Base-by-base conservation (phyloP, 2,329 filamentous ascomycete genomes). In the Leptographium procerum region DNA sequence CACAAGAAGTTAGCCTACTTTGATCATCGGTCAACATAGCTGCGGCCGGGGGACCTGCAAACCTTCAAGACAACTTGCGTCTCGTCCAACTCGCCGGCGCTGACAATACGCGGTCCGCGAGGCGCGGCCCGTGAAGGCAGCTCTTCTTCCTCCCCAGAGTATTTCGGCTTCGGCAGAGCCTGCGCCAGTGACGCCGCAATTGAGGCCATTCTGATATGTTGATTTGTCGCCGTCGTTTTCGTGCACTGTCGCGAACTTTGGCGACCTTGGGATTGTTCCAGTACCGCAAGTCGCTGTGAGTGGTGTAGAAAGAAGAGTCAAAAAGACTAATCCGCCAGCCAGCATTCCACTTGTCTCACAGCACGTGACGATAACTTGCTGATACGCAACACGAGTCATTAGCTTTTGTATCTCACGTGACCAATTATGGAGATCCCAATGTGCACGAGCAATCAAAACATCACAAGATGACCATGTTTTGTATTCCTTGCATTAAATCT, bases 61-160 rank as follows among this genome's bases (percentile, higher is more conserved):
- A 85, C 83, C 75, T 87, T 88, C 61, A 95, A 72, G 22, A 95
- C 88, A 65, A 97, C 79, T 71, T 96, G 91, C 45, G 85, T 86
- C 69, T 94, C 86, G 74, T 96, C 88, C 64, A 95, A 80, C 67
- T 92, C 84, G 66, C 83, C 85, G 56, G 87, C 82, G 66, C 85
- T 87, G 59, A 97, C 80, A 63, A 97, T 87, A 70, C 91, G 84
- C 45, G 90, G 88, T 61, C 91, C 90, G 70, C 85, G 85, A 66
- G 89, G 85, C 68, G 88, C 85, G 52, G 86, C 79, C 68, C 87
- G 83, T 33, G 78, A 73, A 28, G 86, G 86, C 36, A 87, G 74
- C 67, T 95, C 88, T 70, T 96, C 91, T 69, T 95, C 86, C 69
- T 95, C 89, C 65, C 89, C 91, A 5, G 86, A 89, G 69, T 96